These are phyloP conservation scores for Boletus rufocinnamomeus DNA, from an alignment of 768 basidiomycete species.

Conservation along the genomic window DNA sequence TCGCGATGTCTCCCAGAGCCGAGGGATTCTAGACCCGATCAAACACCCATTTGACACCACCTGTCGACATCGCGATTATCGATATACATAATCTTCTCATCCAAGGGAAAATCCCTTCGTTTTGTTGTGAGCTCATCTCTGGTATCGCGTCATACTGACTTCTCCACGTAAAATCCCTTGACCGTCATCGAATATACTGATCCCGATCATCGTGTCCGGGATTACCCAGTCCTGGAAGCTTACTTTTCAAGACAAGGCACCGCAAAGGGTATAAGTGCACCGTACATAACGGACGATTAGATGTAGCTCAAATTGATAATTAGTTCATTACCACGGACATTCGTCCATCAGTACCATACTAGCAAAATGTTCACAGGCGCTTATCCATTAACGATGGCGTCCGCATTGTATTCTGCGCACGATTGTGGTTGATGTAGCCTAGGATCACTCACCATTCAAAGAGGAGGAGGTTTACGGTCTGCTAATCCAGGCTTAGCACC, in stretches of 20 bases:
- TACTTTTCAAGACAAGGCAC: conserved; percentile 14
- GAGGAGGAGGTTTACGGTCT: background rate
- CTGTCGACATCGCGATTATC: conserved; percentile 21
- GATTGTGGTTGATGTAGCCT: background rate
- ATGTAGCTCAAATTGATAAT: conserved; percentile 7
- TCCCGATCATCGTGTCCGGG: conserved; percentile 14
- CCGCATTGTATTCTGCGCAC: conserved; percentile 1
- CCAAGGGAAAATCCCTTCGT: conserved; percentile 17
- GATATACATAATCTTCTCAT: conserved; percentile 16
- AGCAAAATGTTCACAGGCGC: conserved; percentile 1
- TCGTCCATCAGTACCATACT: background rate
- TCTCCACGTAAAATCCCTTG: conserved; percentile 26
- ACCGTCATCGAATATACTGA: conserved; percentile 5
- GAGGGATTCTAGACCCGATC: conserved; percentile 19
- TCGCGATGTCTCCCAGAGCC: conserved; percentile 15
- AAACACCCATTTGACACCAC: conserved; percentile 3
- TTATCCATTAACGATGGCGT: conserved; percentile 3
- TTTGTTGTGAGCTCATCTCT: conserved; percentile 6
- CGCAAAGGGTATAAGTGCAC: conserved; percentile 18
- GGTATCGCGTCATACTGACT: conserved; percentile 10
- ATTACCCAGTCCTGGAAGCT: conserved; percentile 15
- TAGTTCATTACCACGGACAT: conserved; percentile 12
- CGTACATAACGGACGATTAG: conserved; percentile 17
- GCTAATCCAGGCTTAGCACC: conserved; percentile 8
- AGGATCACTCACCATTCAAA: background rate